Conservation (phyloP, 306 rosid species). For the Arachis stenosperma region DNA sequence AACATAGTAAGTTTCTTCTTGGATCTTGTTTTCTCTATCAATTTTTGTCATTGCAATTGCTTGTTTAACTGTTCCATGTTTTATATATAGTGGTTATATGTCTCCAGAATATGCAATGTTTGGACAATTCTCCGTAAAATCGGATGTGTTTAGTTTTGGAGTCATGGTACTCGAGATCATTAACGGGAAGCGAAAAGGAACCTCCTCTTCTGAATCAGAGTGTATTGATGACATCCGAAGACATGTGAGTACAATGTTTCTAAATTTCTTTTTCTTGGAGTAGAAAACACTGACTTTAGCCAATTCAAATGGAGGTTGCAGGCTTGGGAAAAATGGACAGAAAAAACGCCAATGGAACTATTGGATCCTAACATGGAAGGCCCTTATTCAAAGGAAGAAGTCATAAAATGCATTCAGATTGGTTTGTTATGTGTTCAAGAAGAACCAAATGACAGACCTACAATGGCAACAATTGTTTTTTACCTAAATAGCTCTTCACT, state of each 20-base stretch:
- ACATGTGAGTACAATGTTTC: conserved; percentile 37
- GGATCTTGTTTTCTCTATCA: neutral
- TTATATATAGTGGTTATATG: conserved; percentile 44
- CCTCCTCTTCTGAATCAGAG: conserved; percentile 15
- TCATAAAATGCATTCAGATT: conserved; percentile 50
- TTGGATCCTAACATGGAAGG: conserved; percentile 43
- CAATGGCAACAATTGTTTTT: conserved; percentile 44
- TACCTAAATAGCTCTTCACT: conserved; percentile 45
- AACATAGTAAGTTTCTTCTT: conserved; percentile 42
- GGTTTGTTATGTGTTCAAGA: conserved; percentile 59
- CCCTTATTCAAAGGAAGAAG: conserved; percentile 42
- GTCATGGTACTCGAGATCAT: conserved; percentile 47
- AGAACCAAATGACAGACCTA: conserved; percentile 50
- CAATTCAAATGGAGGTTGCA: conserved; percentile 3
- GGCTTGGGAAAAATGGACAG: conserved; percentile 56
- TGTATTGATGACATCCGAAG: conserved; percentile 34
- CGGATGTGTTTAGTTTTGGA: conserved; percentile 47
- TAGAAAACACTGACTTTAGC: neutral
- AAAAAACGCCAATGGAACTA: conserved; percentile 38
- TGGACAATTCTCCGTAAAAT: conserved; percentile 45
- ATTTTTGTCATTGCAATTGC: neutral
- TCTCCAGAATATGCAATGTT: conserved; percentile 52
- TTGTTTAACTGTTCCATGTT: neutral
- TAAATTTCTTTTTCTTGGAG: neutral
- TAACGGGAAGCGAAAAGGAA: conserved; percentile 41